A percentile compares a stretch with the other conserved stretches of the same genome.
phyloP scores from a whole-genome alignment of 2,329 filamentous ascomycete species.

The Diplodia intermedia region DNA sequence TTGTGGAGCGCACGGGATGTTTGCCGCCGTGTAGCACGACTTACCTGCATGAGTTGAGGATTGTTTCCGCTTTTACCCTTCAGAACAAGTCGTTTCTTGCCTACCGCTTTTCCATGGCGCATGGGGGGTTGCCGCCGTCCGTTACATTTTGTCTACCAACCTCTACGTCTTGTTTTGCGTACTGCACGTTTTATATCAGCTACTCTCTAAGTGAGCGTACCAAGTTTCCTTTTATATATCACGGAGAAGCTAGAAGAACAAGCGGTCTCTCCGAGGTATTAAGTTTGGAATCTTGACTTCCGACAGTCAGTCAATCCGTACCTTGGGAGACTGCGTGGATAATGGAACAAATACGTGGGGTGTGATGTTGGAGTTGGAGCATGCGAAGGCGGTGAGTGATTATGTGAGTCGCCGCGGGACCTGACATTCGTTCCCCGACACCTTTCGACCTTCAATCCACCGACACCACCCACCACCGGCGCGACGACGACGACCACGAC shows the following conservation, averaged over 20 bases:
- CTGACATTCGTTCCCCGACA: constrained; percentile 1
- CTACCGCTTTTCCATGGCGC: constrained; percentile 7
- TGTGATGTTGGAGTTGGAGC: neutral
- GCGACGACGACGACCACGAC: neutral
- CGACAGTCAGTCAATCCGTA: neutral
- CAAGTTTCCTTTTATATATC: neutral
- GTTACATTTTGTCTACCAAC: neutral
- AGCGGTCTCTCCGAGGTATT: neutral
- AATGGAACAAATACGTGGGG: neutral
- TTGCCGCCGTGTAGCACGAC: constrained; percentile 13
- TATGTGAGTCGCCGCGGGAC: neutral
- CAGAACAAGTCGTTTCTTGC: neutral
- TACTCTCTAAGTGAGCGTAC: constrained; percentile 15
- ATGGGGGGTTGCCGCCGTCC: neutral
- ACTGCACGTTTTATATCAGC: constrained; percentile 22
- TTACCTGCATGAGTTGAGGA: neutral
- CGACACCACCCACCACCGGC: neutral
- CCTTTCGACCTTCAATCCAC: constrained; percentile 1
- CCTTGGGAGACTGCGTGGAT: neutral
- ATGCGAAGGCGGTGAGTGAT: neutral
- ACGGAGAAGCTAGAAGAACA: neutral
- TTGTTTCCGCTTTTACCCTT: neutral
- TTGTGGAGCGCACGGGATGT: constrained; percentile 18
- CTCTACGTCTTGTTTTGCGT: neutral
- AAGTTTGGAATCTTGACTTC: neutral